These are phyloP conservation scores for Diplodia corticola DNA, from an alignment of 2,329 filamentous ascomycete species.

Conservation along the genomic window DNA sequence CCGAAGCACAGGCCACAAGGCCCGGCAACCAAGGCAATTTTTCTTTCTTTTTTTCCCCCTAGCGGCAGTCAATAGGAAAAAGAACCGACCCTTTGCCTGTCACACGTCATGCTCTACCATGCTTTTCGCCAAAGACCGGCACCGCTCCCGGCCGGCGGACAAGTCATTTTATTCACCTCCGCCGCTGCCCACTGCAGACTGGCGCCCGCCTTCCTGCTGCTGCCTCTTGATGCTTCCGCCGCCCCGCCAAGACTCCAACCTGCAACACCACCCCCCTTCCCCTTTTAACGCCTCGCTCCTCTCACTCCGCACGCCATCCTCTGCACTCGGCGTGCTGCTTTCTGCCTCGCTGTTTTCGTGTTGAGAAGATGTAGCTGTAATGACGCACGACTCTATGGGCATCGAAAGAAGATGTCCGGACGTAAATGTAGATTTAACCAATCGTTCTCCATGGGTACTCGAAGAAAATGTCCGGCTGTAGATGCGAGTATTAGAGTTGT, in stretches of 20 bases:
- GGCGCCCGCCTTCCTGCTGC: neutral
- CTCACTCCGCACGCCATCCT: too few relatives aligned
- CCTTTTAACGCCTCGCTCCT: neutral
- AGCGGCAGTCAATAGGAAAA: neutral
- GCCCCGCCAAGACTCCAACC: neutral
- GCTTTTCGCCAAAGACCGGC: neutral
- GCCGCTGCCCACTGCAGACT: neutral
- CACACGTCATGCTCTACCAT: neutral
- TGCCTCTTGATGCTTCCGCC: neutral
- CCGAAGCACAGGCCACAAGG: neutral
- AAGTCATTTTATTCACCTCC: too few relatives aligned
- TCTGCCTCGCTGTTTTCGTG: too few relatives aligned
- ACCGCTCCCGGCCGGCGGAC: too few relatives aligned
- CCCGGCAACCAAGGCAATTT: neutral
- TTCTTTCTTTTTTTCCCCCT: slow-evolving; percentile 2
- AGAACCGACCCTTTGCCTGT: neutral
- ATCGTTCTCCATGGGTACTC: too few relatives aligned
- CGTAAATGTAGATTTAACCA: too few relatives aligned
- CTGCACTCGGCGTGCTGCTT: too few relatives aligned
- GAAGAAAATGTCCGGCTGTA: too few relatives aligned
- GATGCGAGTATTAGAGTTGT: too few relatives aligned
- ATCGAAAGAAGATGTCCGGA: too few relatives aligned
- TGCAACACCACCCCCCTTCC: neutral
- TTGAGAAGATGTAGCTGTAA: too few relatives aligned
- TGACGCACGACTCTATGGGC: too few relatives aligned